Evolutionary conservation across 805 yeast genomes (phyloP).

Genomic region (Candida broadrunensis): DNA sequence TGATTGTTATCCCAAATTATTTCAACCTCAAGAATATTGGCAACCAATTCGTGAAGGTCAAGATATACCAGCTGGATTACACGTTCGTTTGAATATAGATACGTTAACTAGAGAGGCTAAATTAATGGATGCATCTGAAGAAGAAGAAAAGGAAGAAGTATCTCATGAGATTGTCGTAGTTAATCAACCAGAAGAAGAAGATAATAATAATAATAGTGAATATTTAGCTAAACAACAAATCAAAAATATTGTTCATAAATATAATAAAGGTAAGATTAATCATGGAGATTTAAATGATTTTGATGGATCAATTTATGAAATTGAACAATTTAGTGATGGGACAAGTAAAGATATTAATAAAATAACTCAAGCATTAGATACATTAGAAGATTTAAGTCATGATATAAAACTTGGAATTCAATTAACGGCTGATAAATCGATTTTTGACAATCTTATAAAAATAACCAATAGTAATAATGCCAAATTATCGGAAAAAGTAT

Average conservation of each 20-base stretch:
- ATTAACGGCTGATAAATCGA: constrained; percentile 33
- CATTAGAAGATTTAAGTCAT: constrained; percentile 60
- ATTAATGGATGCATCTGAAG: constrained; percentile 31
- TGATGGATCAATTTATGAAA: constrained; percentile 13
- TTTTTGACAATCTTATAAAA: constrained; percentile 28
- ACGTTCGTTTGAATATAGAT: constrained; percentile 71
- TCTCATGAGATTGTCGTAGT: constrained; percentile 3
- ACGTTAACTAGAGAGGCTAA: constrained; percentile 71
- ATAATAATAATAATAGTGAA: not conserved
- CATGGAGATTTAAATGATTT: constrained; percentile 15
- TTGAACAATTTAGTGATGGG: constrained; percentile 8
- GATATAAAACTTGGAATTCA: constrained; percentile 60
- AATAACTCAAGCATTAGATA: constrained; percentile 33
- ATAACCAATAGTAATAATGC: constrained; percentile 10
- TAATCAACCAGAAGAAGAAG: constrained; percentile 5
- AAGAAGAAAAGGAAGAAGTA: constrained; percentile 13
- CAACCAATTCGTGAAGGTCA: constrained; percentile 67
- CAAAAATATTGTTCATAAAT: not conserved
- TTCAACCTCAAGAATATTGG: constrained; percentile 70
- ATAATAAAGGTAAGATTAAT: constrained; percentile 4
- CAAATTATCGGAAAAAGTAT: constrained; percentile 46
- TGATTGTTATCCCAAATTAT: constrained; percentile 49
- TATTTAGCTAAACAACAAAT: constrained; percentile 2
- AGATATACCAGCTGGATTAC: constrained; percentile 75
- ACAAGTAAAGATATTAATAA: constrained; percentile 13